Conservation (phyloP, 495 filamentous ascomycete species). For the Neurospora sp. region DNA sequence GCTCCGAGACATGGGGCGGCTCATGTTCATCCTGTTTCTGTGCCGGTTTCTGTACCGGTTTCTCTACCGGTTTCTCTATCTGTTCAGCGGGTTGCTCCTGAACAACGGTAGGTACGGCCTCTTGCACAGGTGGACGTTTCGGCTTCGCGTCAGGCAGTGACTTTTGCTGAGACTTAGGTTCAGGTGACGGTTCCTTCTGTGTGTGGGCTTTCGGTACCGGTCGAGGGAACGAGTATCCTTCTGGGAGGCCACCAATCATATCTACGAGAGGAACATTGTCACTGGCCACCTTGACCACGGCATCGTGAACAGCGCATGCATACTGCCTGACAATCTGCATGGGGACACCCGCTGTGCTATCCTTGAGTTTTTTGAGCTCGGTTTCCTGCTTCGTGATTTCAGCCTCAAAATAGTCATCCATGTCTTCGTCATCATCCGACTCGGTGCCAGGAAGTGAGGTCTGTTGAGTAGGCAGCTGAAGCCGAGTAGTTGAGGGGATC, state of each 20-base stretch:
- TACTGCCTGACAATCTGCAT: slow-evolving; percentile 19
- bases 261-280: slow-evolving; percentile 20
- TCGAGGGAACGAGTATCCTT: slow-evolving; percentile 14
- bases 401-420: slow-evolving; percentile 39
- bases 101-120: background rate
- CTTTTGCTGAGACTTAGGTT: slow-evolving; percentile 1
- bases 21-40: background rate
- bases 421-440: slow-evolving; percentile 43
- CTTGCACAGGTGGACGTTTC: background rate
- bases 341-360: slow-evolving; percentile 12
- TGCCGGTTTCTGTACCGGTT: background rate
- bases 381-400: slow-evolving; percentile 32
- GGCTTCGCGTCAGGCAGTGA: background rate
- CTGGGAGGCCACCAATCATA: slow-evolving; percentile 25
- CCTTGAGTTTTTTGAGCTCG: slow-evolving; percentile 30
- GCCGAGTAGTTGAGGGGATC: slow-evolving; percentile 1
- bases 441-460: slow-evolving; percentile 19
- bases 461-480: slow-evolving; percentile 22
- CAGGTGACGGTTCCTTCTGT: background rate
- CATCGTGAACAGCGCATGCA: slow-evolving; percentile 22
- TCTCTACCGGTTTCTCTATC: background rate
- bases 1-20: background rate
- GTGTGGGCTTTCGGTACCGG: slow-evolving; percentile 2
- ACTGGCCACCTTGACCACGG: slow-evolving; percentile 23
- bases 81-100: background rate